A percentile compares a stretch with the other conserved stretches of the same genome.
These are phyloP conservation scores for Dactylellina leptospora DNA, from an alignment of 2,329 filamentous ascomycete genomes.

Conservation along the genomic window DNA sequence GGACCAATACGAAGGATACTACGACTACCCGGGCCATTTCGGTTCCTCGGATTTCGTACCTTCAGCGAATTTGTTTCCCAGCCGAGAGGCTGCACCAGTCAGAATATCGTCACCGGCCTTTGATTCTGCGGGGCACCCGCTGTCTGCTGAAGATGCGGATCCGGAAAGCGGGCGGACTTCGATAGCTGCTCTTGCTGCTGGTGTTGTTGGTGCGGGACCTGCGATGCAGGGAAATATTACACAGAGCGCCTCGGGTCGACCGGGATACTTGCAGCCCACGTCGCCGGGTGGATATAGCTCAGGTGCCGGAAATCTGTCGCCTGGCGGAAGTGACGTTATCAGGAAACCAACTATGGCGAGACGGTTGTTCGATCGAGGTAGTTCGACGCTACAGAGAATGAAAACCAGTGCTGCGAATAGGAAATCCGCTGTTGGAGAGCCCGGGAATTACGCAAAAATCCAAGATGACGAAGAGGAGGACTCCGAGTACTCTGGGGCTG, in stretches of 20 bases:
- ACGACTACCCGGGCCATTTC: constrained; percentile 45
- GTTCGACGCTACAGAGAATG: constrained; percentile 50
- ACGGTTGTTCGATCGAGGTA: constrained; percentile 45
- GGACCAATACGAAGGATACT: constrained; percentile 47
- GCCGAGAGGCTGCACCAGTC: constrained; percentile 42
- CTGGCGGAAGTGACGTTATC: constrained; percentile 17
- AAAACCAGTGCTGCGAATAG: constrained; percentile 28
- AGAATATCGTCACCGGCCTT: constrained; percentile 47
- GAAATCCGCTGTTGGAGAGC: constrained; percentile 11
- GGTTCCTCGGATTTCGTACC: constrained; percentile 30
- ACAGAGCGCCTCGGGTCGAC: constrained; percentile 9
- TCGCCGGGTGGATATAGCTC: constrained; percentile 1
- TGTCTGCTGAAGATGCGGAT: constrained; percentile 29
- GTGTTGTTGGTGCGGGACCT: constrained; percentile 44
- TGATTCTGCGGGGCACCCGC: constrained; percentile 39
- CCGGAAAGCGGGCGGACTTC: constrained; percentile 38
- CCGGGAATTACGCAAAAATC: constrained; percentile 25
- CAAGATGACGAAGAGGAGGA: constrained; percentile 33
- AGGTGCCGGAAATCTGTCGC: background rate
- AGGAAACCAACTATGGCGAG: constrained; percentile 51
- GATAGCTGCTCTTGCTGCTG: constrained; percentile 42
- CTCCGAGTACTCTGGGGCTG: constrained; percentile 17
- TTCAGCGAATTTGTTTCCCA: constrained; percentile 29
- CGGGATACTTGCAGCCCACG: constrained; percentile 14
- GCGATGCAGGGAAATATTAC: constrained; percentile 42